These are phyloP conservation scores for Oropetium thomaeum DNA, from an alignment of 176 grass and related monocot genomes.

Conservation along the genomic window DNA sequence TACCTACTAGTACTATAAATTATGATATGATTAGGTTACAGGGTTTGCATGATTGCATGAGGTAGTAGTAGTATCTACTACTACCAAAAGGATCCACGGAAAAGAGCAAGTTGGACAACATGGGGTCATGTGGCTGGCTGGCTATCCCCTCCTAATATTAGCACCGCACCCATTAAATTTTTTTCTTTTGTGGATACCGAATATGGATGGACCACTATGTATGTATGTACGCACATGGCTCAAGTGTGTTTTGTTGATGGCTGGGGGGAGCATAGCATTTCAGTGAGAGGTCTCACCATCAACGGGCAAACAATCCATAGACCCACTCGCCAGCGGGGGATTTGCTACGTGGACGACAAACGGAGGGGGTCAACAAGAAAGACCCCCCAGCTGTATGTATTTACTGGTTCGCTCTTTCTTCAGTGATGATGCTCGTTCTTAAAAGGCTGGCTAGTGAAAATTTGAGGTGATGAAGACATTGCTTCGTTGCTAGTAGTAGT, in stretches of 20 bases:
- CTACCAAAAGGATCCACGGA: not conserved
- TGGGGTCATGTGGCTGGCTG: constrained; percentile 14
- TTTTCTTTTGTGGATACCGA: not conserved
- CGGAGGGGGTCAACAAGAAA: constrained; percentile 22
- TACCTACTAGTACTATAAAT: not conserved
- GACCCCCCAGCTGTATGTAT: not conserved
- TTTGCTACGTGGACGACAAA: constrained; percentile 23
- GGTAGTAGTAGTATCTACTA: too few relatives aligned
- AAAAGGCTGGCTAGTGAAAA: not conserved
- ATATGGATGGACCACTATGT: constrained; percentile 26
- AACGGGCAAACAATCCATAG: constrained; percentile 1
- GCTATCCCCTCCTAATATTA: not conserved
- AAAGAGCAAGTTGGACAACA: constrained; percentile 17
- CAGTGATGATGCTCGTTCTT: not conserved
- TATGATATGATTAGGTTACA: not conserved
- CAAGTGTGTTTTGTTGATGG: constrained; percentile 25
- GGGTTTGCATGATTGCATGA: not conserved
- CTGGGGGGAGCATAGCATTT: constrained; percentile 40
- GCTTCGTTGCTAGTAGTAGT: not conserved
- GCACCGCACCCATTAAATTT: not conserved
- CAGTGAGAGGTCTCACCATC: constrained; percentile 13
- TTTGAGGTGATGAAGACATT: not conserved
- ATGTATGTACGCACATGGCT: constrained; percentile 10
- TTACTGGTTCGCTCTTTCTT: not conserved
- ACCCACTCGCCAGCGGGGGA: not conserved